A percentile compares a stretch with the other conserved stretches of the same genome.
phyloP scores from a whole-genome alignment of 2,329 filamentous ascomycete species.

The Tolypocladium amazonense region DNA sequence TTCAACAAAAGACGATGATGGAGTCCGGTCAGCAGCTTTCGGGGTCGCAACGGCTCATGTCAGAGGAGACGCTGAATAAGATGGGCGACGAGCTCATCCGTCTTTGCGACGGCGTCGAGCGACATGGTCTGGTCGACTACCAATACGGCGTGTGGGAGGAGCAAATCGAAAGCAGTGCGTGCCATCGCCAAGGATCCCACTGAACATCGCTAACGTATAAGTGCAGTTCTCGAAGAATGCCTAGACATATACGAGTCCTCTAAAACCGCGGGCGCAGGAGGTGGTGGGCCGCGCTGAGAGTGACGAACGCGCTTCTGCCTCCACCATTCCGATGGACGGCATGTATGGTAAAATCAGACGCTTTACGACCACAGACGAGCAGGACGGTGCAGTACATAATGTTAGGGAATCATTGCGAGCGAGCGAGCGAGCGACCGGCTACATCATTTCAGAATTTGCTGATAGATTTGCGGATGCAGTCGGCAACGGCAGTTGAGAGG shows the following conservation, averaged over 20 bases:
- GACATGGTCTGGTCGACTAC: conserved; percentile 92
- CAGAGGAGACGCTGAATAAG: conserved; percentile 57
- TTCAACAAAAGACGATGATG: conserved; percentile 72
- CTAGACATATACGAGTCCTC: conserved; percentile 34
- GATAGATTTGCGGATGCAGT: not conserved
- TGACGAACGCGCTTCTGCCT: not conserved
- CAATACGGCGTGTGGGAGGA: conserved; percentile 96
- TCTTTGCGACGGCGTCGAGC: conserved; percentile 78
- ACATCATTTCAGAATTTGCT: not conserved
- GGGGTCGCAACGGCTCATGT: conserved; percentile 53
- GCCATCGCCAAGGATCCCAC: no score
- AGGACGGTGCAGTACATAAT: not conserved
- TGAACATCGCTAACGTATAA: not conserved
- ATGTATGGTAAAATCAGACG: not conserved
- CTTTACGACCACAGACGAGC: not conserved
- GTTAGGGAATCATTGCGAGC: not conserved
- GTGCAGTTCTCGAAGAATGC: conserved; percentile 25
- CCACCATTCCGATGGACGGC: not conserved
- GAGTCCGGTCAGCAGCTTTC: conserved; percentile 46
- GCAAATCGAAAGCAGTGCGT: conserved; percentile 71
- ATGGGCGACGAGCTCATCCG: conserved; percentile 76
- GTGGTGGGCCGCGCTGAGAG: conserved; percentile 13
- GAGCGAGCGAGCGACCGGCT: not conserved
- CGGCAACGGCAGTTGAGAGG: not conserved
- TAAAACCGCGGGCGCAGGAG: conserved; percentile 20